These are phyloP conservation scores for Fusarium sp. DNA, from an alignment of 2,329 filamentous ascomycete genomes.

Conservation along the genomic window DNA sequence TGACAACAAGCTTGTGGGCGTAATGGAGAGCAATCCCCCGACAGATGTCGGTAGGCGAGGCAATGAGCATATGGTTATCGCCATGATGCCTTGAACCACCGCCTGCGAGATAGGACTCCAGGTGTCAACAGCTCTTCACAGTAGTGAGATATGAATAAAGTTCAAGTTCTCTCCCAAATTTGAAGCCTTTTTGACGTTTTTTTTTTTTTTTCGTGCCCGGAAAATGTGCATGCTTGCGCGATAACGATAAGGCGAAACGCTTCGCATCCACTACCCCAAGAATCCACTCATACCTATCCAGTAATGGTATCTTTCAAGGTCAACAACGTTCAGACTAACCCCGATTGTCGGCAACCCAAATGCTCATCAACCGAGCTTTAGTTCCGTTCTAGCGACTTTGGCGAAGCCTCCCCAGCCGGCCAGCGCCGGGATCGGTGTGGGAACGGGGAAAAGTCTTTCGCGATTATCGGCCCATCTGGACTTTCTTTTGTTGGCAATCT, in stretches of 20 bases:
- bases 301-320: conserved; percentile 1
- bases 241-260: neutral
- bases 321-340: conserved; percentile 14
- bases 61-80: neutral
- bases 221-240: neutral
- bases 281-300: conserved; percentile 22
- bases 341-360: conserved; percentile 38
- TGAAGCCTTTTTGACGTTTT: conserved; percentile 3
- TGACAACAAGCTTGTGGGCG: conserved; percentile 1
- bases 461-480: conserved; percentile 26
- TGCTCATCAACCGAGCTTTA: conserved; percentile 29
- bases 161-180: conserved; percentile 26
- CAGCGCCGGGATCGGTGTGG: conserved; percentile 44
- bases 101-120: conserved; percentile 13
- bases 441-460: conserved; percentile 38
- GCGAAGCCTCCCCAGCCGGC: conserved; percentile 19
- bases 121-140: conserved; percentile 8
- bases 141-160: conserved; percentile 37
- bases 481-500: conserved; percentile 15
- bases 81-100: conserved; percentile 6
- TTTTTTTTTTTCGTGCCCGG: conserved; percentile 10
- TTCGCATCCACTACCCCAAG: neutral
- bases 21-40: conserved; percentile 14
- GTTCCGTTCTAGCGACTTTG: conserved; percentile 10
- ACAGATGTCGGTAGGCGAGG: conserved; percentile 1